These are phyloP conservation scores for Neohortaea acidophila DNA, from an alignment of 495 filamentous ascomycete species.

Conservation along the genomic window DNA sequence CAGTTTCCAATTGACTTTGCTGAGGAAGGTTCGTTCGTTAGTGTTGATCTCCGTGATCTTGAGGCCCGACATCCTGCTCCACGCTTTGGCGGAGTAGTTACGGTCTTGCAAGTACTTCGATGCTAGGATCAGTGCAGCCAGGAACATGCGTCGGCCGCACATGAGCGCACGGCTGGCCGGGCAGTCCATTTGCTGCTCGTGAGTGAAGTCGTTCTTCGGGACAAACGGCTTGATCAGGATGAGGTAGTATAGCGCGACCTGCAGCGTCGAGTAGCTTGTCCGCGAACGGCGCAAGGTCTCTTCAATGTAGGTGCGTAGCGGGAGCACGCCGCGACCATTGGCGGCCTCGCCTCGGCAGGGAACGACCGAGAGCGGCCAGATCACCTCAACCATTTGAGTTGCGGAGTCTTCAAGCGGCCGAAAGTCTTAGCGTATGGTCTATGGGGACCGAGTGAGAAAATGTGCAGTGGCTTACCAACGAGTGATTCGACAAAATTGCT, in stretches of 20 bases:
- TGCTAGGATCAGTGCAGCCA: slow-evolving; percentile 79
- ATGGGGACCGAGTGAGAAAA: slow-evolving; percentile 3
- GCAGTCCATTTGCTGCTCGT: slow-evolving; percentile 68
- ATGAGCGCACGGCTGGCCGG: slow-evolving; percentile 67
- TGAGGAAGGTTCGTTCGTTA: slow-evolving; percentile 86
- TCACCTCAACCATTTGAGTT: slow-evolving; percentile 90
- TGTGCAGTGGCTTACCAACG: slow-evolving; percentile 64
- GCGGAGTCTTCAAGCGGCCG: slow-evolving; percentile 60
- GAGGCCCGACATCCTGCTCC: slow-evolving; percentile 95
- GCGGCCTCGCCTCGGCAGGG: slow-evolving; percentile 35
- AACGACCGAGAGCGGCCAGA: slow-evolving; percentile 72
- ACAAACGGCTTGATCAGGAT: slow-evolving; percentile 86
- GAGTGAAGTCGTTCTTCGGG: slow-evolving; percentile 66
- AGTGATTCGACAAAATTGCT: slow-evolving; percentile 92
- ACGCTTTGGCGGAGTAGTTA: slow-evolving; percentile 91
- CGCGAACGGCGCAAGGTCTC: slow-evolving; percentile 88
- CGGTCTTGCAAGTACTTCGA: slow-evolving; percentile 97
- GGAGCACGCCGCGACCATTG: slow-evolving; percentile 53
- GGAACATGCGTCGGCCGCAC: slow-evolving; percentile 94
- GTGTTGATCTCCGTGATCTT: slow-evolving; percentile 85
- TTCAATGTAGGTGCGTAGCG: slow-evolving; percentile 88
- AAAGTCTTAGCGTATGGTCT: slow-evolving; percentile 23
- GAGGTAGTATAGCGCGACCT: slow-evolving; percentile 92
- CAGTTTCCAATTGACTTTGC: slow-evolving; percentile 82
- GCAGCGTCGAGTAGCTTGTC: slow-evolving; percentile 91